Percentiles rank a stretch among this genome's conserved stretches.
Conservation (phyloP, 2,329 filamentous ascomycete species). For the Stagonosporopsis tanaceti region DNA sequence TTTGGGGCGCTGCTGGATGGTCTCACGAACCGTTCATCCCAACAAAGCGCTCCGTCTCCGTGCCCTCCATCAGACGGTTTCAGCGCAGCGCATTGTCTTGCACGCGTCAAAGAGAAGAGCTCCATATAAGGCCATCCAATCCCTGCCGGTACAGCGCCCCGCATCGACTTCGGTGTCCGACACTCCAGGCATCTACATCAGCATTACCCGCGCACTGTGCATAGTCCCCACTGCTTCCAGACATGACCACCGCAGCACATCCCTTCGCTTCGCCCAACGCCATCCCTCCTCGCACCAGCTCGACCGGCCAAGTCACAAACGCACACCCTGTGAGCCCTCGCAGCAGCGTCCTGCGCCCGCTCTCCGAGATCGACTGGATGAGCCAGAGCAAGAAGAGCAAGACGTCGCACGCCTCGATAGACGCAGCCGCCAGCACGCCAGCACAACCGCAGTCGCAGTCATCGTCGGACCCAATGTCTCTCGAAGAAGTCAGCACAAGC, state of each 20-base stretch:
- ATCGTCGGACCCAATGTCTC: constrained; percentile 23
- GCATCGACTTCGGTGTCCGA: constrained; percentile 17
- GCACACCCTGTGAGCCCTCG: constrained; percentile 36
- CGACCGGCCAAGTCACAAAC: constrained; percentile 44
- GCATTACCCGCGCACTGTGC: constrained; percentile 13
- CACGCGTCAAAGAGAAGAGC: constrained; percentile 13
- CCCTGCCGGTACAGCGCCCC: constrained; percentile 11
- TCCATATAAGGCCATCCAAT: constrained; percentile 8
- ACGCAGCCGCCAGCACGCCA: constrained; percentile 13
- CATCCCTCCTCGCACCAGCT: constrained; percentile 51
- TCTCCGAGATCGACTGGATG: constrained; percentile 52
- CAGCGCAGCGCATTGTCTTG: constrained; percentile 13
- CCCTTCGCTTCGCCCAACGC: constrained; percentile 50
- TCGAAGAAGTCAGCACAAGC: constrained; percentile 27
- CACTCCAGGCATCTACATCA: constrained; percentile 20
- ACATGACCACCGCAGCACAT: constrained; percentile 26
- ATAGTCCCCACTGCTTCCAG: constrained; percentile 10
- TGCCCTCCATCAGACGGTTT: constrained; percentile 12
- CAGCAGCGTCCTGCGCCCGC: constrained; percentile 45
- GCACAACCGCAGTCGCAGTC: constrained; percentile 6
- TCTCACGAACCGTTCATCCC: constrained; percentile 9
- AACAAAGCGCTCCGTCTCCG: constrained; percentile 17
- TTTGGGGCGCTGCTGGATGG: background rate
- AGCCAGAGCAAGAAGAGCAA: constrained; percentile 51
- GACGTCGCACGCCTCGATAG: constrained; percentile 36